phyloP scores from a whole-genome alignment of 2,329 filamentous ascomycete genomes.

The Neophaeococcomyces aloes region DNA sequence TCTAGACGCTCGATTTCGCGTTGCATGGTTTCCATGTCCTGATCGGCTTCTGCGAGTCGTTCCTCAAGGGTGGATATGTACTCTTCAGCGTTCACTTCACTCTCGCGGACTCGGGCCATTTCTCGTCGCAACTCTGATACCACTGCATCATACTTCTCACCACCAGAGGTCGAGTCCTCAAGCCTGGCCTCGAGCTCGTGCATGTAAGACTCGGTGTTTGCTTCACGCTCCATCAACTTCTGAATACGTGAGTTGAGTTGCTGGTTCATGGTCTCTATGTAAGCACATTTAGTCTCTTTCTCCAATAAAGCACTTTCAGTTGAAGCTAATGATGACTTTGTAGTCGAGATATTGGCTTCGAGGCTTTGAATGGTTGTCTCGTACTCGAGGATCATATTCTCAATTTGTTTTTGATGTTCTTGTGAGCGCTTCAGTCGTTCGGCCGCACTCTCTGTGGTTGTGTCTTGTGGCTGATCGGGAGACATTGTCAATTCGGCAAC shows the following conservation, averaged over 20 bases:
- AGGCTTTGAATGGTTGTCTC: conserved; percentile 96
- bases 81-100: conserved; percentile 81
- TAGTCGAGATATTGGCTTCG: conserved; percentile 83
- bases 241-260: conserved; percentile 85
- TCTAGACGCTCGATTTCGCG: conserved; percentile 89
- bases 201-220: conserved; percentile 83
- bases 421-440: conserved; percentile 89
- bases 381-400: conserved; percentile 92
- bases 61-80: conserved; percentile 97
- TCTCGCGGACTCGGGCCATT: conserved; percentile 75
- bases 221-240: conserved; percentile 84
- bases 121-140: conserved; percentile 85
- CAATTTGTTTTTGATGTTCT: conserved; percentile 89
- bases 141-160: conserved; percentile 82
- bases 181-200: conserved; percentile 85
- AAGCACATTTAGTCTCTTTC: conserved; percentile 86
- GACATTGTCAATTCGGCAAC: conserved; percentile 83
- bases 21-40: conserved; percentile 93
- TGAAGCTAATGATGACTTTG: conserved; percentile 67
- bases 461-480: conserved; percentile 42
- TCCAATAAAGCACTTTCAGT: conserved; percentile 83
- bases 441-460: conserved; percentile 65
- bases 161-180: conserved; percentile 78
- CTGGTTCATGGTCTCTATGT: conserved; percentile 80
- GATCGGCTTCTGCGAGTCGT: conserved; percentile 85